These are phyloP conservation scores for Leccinum pachyderme DNA, from an alignment of 1,284 basidiomycete species.

Conservation along the genomic window DNA sequence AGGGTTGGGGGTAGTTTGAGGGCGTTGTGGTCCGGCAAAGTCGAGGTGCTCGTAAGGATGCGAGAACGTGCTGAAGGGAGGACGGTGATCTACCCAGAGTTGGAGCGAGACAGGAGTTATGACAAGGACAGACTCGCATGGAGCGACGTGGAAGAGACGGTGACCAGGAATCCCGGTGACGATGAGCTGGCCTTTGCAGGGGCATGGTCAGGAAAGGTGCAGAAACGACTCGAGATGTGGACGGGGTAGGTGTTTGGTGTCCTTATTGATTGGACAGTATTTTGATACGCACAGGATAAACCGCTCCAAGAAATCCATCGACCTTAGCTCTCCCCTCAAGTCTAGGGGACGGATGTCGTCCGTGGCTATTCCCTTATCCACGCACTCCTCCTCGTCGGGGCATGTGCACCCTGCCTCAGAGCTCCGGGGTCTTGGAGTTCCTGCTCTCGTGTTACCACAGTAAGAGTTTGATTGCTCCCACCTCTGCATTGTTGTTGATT, in stretches of 20 bases:
- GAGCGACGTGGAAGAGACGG: conserved; percentile 36
- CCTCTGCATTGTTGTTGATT: background rate
- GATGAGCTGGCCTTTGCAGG: conserved; percentile 40
- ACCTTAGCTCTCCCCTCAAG: conserved; percentile 27
- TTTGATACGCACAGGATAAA: conserved; percentile 28
- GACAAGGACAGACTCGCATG: conserved; percentile 25
- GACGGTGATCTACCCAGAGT: conserved; percentile 5
- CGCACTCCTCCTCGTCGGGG: conserved; percentile 35
- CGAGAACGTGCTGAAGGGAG: conserved; percentile 32
- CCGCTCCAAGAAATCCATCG: conserved; percentile 33
- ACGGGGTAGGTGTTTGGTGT: conserved; percentile 49
- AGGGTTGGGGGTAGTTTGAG: conserved; percentile 36
- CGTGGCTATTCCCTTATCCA: conserved; percentile 33
- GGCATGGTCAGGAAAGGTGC: conserved; percentile 59
- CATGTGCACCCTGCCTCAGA: conserved; percentile 31
- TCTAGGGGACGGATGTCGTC: conserved; percentile 22
- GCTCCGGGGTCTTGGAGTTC: conserved; percentile 27
- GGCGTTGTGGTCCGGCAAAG: conserved; percentile 35
- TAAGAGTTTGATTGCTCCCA: conserved; percentile 12
- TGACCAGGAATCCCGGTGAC: conserved; percentile 22
- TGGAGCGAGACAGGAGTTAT: conserved; percentile 13
- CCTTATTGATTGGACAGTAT: background rate
- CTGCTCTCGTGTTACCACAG: conserved; percentile 30
- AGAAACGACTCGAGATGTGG: conserved; percentile 71
- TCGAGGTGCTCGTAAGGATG: conserved; percentile 28